Conservation (phyloP, 2,329 filamentous ascomycete species). For the Sporothrix brunneoviolacea region DNA sequence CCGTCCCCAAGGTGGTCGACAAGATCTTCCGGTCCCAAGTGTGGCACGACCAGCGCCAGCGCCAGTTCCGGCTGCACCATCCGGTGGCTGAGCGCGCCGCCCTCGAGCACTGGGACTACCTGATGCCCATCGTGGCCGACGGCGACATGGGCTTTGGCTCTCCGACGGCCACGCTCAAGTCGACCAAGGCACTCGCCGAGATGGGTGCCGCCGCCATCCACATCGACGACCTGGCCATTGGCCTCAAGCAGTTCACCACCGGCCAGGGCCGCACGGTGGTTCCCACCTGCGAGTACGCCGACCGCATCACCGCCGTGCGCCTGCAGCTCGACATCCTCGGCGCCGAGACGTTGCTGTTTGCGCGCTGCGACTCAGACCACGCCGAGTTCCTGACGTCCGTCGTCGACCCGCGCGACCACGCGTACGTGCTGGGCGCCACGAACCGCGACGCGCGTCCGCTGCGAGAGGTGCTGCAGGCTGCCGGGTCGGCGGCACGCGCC, state of each 20-base stretch:
- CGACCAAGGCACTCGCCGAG: slow-evolving; percentile 96
- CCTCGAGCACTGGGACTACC: slow-evolving; percentile 88
- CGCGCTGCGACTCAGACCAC: slow-evolving; percentile 94
- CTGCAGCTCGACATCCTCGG: slow-evolving; percentile 99
- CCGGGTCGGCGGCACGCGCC: slow-evolving; percentile 74
- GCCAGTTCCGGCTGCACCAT: no score
- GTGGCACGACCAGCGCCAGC: no score
- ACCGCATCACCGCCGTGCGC: slow-evolving; percentile 90
- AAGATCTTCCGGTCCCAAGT: no score
- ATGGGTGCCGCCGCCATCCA: slow-evolving; percentile 96
- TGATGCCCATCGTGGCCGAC: slow-evolving; percentile 92
- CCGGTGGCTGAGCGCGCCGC: no score
- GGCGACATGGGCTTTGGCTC: slow-evolving; percentile 96
- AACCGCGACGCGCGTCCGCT: slow-evolving; percentile 80
- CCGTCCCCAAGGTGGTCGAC: no score
- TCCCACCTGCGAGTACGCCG: slow-evolving; percentile 96
- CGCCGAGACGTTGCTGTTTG: slow-evolving; percentile 80
- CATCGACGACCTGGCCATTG: slow-evolving; percentile 96
- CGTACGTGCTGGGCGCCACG: slow-evolving; percentile 84
- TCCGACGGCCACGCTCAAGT: slow-evolving; percentile 98
- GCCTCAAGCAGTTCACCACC: slow-evolving; percentile 98
- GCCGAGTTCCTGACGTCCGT: slow-evolving; percentile 95
- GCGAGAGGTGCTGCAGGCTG: slow-evolving; percentile 83
- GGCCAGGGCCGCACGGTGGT: slow-evolving; percentile 99
- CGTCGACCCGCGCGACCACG: slow-evolving; percentile 91